These are phyloP conservation scores for Escallonia rubra DNA, from an alignment of 129 eudicot genomes.

Conservation along the genomic window DNA sequence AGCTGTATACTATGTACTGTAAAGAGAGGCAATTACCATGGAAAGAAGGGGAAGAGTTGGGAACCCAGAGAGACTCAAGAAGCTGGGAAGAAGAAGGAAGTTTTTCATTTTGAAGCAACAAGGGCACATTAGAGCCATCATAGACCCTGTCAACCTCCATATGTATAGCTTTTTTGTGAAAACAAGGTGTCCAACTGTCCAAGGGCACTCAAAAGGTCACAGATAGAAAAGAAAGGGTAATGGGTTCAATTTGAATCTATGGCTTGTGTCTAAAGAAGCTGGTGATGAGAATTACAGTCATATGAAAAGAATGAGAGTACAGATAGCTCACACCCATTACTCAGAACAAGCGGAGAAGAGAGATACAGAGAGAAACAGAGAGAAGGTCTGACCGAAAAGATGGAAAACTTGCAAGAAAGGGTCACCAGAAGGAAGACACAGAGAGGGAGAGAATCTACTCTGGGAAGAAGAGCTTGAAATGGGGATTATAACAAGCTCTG, in stretches of 20 bases:
- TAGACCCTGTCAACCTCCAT: conserved; percentile 51
- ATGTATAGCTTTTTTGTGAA: neutral
- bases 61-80: conserved; percentile 58
- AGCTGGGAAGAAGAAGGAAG: conserved; percentile 39
- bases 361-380: neutral
- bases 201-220: neutral
- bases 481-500: conserved; percentile 43
- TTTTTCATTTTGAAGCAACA: conserved; percentile 46
- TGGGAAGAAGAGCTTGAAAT: conserved; percentile 36
- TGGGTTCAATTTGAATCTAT: neutral
- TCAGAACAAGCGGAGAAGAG: conserved; percentile 29
- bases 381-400: conserved; percentile 15
- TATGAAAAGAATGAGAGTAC: conserved; percentile 38
- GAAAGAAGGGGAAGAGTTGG: conserved; percentile 48
- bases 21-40: conserved; percentile 43
- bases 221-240: neutral
- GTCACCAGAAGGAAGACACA: conserved; percentile 5
- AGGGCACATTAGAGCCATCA: conserved; percentile 25
- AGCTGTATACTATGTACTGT: neutral
- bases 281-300: conserved; percentile 43
- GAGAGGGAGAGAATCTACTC: conserved; percentile 23
- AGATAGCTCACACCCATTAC: conserved; percentile 49
- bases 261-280: conserved; percentile 67
- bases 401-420: conserved; percentile 14
- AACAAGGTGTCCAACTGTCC: neutral